Percentiles rank a stretch among this genome's conserved stretches.
phyloP scores from a whole-genome alignment of 768 basidiomycete genomes.

The Gloeopeniophorella convolvens region DNA sequence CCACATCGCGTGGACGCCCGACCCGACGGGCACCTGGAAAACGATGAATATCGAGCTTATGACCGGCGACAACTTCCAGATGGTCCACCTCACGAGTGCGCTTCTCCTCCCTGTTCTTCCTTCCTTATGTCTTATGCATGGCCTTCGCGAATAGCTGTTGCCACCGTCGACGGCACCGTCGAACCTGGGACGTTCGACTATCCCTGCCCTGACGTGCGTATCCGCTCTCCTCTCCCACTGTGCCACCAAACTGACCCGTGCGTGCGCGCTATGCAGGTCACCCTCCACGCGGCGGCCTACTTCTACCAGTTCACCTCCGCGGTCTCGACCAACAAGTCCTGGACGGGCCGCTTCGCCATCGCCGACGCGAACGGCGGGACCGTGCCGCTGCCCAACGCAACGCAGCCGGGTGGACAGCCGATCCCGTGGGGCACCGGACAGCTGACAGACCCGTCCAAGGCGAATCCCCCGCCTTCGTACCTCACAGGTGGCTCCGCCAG shows the following conservation, averaged over 20 bases:
- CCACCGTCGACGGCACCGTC: conserved; percentile 58
- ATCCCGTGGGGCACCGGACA: conserved; percentile 66
- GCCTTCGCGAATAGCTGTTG: conserved; percentile 45
- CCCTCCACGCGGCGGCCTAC: conserved; percentile 60
- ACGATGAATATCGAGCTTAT: conserved; percentile 72
- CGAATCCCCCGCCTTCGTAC: conserved; percentile 11
- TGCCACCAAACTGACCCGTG: conserved; percentile 1
- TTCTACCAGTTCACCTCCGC: conserved; percentile 71
- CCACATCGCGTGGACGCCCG: conserved; percentile 51
- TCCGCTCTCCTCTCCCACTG: not conserved
- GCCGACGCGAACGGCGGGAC: conserved; percentile 42
- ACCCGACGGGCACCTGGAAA: conserved; percentile 58
- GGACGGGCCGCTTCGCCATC: conserved; percentile 78
- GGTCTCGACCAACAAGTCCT: conserved; percentile 34
- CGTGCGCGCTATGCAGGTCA: conserved; percentile 38
- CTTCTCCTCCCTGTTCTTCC: conserved; percentile 8
- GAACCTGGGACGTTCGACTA: conserved; percentile 41
- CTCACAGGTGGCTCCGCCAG: not conserved
- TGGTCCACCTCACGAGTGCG: conserved; percentile 64
- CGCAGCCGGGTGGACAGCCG: conserved; percentile 38
- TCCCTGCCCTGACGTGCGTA: conserved; percentile 61
- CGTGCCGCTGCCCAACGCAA: conserved; percentile 43
- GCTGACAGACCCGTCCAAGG: conserved; percentile 40
- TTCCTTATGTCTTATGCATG: not conserved
- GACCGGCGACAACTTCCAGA: conserved; percentile 66